Conservation (phyloP, 2,329 filamentous ascomycete species). For the Penicillium crustosum region DNA sequence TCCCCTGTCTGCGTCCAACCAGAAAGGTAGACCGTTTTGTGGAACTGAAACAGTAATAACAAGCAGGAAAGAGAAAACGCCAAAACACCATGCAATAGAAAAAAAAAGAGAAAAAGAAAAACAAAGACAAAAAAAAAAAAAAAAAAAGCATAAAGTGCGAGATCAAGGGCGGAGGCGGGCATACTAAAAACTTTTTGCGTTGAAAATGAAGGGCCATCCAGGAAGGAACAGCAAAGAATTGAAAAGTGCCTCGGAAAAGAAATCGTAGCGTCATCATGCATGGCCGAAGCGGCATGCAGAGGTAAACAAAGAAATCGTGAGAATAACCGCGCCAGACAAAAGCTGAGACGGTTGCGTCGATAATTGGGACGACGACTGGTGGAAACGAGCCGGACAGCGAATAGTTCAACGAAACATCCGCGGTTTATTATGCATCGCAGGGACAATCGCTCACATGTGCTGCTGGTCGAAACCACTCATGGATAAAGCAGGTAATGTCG, state of each 20-base stretch:
- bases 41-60: conserved; percentile 14
- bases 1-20: conserved; percentile 1
- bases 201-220: conserved; percentile 16
- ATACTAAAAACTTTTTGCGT: conserved; percentile 25
- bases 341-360: conserved; percentile 15
- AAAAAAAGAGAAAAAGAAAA: conserved; percentile 2
- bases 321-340: conserved; percentile 10
- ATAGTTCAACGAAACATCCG: conserved; percentile 21
- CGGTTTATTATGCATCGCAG: conserved; percentile 42
- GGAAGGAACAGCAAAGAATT: conserved; percentile 19
- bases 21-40: neutral
- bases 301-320: conserved; percentile 8
- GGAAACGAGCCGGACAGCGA: neutral
- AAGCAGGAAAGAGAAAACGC: conserved; percentile 14
- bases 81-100: conserved; percentile 27
- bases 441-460: conserved; percentile 18
- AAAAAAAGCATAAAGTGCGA: conserved; percentile 1
- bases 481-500: conserved; percentile 5
- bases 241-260: conserved; percentile 28
- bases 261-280: conserved; percentile 27
- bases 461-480: conserved; percentile 6
- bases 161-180: conserved; percentile 17
- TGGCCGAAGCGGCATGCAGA: conserved; percentile 12
- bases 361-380: conserved; percentile 15
- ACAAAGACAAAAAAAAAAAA: neutral